Percentiles rank a stretch among this genome's conserved stretches.
Evolutionary conservation across 2,329 filamentous ascomycete genomes (phyloP).

Genomic region (Ophiocordyceps sinensis): DNA sequence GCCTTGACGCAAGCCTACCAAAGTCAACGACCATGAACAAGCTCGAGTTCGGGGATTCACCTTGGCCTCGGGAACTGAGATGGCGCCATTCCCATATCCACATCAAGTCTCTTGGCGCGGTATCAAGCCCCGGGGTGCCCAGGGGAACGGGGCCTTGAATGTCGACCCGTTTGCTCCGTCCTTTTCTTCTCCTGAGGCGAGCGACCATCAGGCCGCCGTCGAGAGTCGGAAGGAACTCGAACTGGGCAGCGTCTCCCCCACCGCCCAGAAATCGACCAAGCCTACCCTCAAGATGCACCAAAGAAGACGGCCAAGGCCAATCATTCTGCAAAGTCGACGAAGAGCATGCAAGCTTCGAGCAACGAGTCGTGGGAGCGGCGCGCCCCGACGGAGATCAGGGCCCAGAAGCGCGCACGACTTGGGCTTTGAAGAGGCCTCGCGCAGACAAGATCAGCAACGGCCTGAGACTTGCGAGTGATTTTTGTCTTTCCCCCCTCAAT

Average conservation of each 20-base stretch:
- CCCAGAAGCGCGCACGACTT: neutral
- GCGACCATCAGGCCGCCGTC: no score
- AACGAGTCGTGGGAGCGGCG: neutral
- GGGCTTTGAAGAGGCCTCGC: neutral
- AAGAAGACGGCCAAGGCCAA: neutral
- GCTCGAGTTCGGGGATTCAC: no score
- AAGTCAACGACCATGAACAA: neutral
- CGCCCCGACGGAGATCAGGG: neutral
- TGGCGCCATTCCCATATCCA: no score
- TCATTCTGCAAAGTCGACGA: no score
- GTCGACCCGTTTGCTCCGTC: no score
- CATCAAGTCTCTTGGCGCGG: no score
- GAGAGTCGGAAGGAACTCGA: no score
- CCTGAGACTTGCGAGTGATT: neutral
- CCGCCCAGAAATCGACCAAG: neutral
- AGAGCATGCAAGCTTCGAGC: neutral
- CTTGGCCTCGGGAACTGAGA: no score
- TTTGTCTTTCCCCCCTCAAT: neutral
- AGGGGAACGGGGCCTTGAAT: no score
- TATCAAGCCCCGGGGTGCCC: no score
- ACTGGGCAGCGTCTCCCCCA: no score
- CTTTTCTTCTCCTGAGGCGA: no score
- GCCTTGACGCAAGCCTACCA: neutral
- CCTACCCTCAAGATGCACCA: neutral
- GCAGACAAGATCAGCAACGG: neutral